Evolutionary conservation across 1,284 basidiomycete genomes (phyloP).

Genomic region (Puccinia hordei): DNA sequence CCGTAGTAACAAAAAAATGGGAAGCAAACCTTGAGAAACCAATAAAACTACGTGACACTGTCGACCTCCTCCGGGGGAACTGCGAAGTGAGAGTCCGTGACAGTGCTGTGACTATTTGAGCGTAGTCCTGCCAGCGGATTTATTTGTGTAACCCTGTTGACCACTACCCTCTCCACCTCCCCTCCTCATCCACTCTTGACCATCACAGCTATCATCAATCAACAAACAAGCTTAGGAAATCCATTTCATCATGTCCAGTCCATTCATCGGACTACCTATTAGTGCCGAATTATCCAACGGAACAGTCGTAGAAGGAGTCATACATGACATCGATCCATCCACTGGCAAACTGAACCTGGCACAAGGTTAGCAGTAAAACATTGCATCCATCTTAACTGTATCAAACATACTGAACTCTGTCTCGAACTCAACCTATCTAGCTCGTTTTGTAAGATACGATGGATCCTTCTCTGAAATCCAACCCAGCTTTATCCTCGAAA

Average conservation of each 20-base stretch:
- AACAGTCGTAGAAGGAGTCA: conserved; percentile 37
- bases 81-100: no score
- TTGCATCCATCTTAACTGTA: no score
- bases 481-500: conserved; percentile 31
- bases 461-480: conserved; percentile 27
- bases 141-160: no score
- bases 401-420: not conserved
- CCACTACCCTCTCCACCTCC: no score
- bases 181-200: not conserved
- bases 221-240: no score
- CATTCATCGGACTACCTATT: conserved; percentile 43
- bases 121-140: not conserved
- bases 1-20: no score
- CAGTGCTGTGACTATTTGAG: conserved; percentile 1
- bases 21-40: no score
- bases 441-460: conserved; percentile 27
- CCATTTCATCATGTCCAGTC: conserved; percentile 27
- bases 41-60: no score
- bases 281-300: conserved; percentile 46
- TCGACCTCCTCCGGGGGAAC: no score
- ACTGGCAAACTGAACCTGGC: conserved; percentile 35
- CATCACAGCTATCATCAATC: not conserved
- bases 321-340: conserved; percentile 36
- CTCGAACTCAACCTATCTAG: not conserved
- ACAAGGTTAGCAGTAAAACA: conserved; percentile 4